Evolutionary conservation across 192 early-diverging fungal genomes (phyloP), one percentile per base, ranked within the genome.

Genomic region (Podila minutissima): DNA sequence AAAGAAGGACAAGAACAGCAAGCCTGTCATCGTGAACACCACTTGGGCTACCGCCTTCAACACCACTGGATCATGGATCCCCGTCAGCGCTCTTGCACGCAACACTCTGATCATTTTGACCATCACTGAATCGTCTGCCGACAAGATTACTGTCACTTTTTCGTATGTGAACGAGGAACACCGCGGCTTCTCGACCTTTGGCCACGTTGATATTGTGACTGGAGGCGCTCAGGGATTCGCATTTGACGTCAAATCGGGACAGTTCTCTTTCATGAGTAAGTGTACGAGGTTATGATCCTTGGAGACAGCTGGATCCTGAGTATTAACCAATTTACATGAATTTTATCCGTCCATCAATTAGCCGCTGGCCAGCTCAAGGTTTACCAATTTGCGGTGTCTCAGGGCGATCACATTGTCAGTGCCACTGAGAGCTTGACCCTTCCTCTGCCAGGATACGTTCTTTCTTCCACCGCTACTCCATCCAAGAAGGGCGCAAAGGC

Each of bases 41-140:
- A 55, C 83, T 9, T 88, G 87, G 87, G 74, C 87, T 0, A 84
- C 63, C 5, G 51, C 74, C 6, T 86, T 82, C 60, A 82, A 76
- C 58, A 86, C 85, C 8, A 67, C 85, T 32, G 85, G 72, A 11
- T 86, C 83, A 26, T 86, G 82, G 67, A 83, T 88, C 63, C 83
- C 87, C 1, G 69, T 74, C 9, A 75, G 74, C 26, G 84, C 84
- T 50, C 71, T 86, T 5, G 75, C 87, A 20, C 63, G 66, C 5
- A 46, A 69, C n/a, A 81, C 82, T 11, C 69, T 86, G 37, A 64
- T 88, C 48, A 74, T 88, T 12, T 74, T 77, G 65, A 84, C 87
- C 3, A 41, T 85, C 51, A 69, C 66, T 9, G 67, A 73, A 29
- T 64, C 66, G 1, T 29, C 61, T 20, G 17, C 37, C 0, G 66